A percentile compares a stretch with the other conserved stretches of the same genome.
These are phyloP conservation scores for Quercus engelmannii DNA, from an alignment of 306 rosid species.

Conservation along the genomic window DNA sequence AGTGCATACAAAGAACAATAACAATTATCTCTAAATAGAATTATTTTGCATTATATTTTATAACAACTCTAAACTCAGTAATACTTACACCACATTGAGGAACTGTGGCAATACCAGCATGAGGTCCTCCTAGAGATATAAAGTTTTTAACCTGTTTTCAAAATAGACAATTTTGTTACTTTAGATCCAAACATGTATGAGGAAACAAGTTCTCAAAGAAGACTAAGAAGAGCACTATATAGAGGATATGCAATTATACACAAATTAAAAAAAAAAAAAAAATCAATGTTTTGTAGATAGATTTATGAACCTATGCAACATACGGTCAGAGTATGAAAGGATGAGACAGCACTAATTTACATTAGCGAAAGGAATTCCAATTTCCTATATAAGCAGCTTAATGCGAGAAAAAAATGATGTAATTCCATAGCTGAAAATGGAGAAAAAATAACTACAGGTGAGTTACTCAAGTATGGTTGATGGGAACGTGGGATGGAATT, in stretches of 20 bases:
- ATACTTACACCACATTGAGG: slow-evolving; percentile 93
- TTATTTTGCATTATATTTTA: background rate
- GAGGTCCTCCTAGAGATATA: slow-evolving; percentile 86
- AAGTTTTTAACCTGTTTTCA: slow-evolving; percentile 71
- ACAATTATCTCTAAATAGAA: background rate
- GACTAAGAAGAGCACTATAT: background rate
- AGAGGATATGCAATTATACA: background rate
- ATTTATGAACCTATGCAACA: background rate
- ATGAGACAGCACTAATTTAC: background rate
- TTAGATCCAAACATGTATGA: background rate
- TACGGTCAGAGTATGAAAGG: slow-evolving; percentile 2
- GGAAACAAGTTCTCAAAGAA: background rate
- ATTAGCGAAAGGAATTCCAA: background rate
- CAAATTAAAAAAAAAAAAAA: background rate
- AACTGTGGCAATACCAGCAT: slow-evolving; percentile 88
- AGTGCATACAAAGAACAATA: background rate
- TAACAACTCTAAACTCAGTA: background rate
- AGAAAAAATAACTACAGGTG: background rate
- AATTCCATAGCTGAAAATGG: background rate
- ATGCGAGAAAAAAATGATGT: background rate
- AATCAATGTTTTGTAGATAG: background rate
- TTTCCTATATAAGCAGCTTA: background rate
- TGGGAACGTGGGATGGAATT: background rate
- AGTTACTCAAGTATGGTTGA: background rate
- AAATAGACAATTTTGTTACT: background rate